Conservation (phyloP, 2,329 filamentous ascomycete species). For the Pseudogymnoascus sp. region DNA sequence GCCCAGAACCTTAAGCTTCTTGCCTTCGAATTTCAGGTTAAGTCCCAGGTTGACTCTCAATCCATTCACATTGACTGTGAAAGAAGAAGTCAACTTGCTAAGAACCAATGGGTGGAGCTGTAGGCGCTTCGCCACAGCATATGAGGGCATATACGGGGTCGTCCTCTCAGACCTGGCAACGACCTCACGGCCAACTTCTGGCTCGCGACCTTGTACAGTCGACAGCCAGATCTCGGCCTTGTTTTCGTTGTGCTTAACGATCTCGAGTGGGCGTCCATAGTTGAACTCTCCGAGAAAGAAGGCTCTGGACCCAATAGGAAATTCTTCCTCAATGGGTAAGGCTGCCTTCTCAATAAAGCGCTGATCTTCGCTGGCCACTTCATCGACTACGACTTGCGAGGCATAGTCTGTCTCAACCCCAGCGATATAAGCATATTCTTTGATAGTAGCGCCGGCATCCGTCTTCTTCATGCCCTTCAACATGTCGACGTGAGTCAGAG, state of each 20-base stretch:
- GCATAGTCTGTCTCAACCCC: constrained; percentile 86
- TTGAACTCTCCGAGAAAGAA: constrained; percentile 94
- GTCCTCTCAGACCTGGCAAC: constrained; percentile 60
- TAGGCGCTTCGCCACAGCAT: constrained; percentile 74
- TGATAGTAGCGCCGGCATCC: constrained; percentile 81
- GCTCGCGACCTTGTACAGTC: constrained; percentile 61
- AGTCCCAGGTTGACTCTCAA: constrained; percentile 82
- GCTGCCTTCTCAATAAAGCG: constrained; percentile 87
- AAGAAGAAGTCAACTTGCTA: constrained; percentile 93
- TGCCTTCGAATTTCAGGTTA: constrained; percentile 94
- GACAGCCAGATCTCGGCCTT: constrained; percentile 76
- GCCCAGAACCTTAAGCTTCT: constrained; percentile 89
- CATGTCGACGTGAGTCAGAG: constrained; percentile 86
- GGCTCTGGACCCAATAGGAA: constrained; percentile 69
- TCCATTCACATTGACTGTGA: constrained; percentile 73
- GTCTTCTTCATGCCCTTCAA: constrained; percentile 85
- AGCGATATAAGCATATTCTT: constrained; percentile 81
- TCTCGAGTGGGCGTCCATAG: constrained; percentile 82
- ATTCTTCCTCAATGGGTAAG: constrained; percentile 85
- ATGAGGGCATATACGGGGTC: constrained; percentile 78
- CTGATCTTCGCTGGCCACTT: constrained; percentile 82
- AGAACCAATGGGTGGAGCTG: constrained; percentile 77
- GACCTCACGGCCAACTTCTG: constrained; percentile 70
- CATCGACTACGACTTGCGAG: constrained; percentile 82
- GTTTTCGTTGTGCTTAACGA: constrained; percentile 63